phyloP scores from a whole-genome alignment of 2,329 filamentous ascomycete genomes.

The Ceratocystis ficicola region DNA sequence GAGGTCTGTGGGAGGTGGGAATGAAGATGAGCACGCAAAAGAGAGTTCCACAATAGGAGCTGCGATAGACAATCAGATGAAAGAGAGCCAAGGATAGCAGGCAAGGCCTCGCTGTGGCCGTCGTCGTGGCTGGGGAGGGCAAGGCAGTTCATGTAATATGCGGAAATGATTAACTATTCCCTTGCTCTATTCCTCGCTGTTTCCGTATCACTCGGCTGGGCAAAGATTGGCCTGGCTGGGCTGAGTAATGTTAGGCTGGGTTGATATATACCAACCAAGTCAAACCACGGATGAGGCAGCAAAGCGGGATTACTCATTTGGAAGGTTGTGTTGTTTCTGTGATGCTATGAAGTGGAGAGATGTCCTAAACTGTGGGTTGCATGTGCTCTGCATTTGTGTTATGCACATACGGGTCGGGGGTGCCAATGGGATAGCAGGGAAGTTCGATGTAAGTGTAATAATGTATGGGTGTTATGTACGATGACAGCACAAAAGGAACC shows the following conservation, averaged over 20 bases:
- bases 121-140: neutral
- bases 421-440: neutral
- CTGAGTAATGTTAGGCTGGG: neutral
- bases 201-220: neutral
- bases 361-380: too few relatives aligned
- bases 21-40: neutral
- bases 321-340: neutral
- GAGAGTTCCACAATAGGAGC: neutral
- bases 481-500: neutral
- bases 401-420: neutral
- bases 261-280: neutral
- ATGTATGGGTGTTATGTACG: neutral
- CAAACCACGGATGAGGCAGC: neutral
- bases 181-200: neutral
- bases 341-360: too few relatives aligned
- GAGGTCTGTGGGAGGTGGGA: neutral
- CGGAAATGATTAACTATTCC: neutral
- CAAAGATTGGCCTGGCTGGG: slow-evolving; percentile 1
- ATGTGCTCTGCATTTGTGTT: too few relatives aligned
- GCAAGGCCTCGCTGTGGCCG: too few relatives aligned
- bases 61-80: slow-evolving; percentile 10
- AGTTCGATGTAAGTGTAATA: neutral
- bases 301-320: neutral
- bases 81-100: neutral
- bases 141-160: neutral